Conservation (phyloP, 108 stramenopile genomes). For the Nitzschia sp. region DNA sequence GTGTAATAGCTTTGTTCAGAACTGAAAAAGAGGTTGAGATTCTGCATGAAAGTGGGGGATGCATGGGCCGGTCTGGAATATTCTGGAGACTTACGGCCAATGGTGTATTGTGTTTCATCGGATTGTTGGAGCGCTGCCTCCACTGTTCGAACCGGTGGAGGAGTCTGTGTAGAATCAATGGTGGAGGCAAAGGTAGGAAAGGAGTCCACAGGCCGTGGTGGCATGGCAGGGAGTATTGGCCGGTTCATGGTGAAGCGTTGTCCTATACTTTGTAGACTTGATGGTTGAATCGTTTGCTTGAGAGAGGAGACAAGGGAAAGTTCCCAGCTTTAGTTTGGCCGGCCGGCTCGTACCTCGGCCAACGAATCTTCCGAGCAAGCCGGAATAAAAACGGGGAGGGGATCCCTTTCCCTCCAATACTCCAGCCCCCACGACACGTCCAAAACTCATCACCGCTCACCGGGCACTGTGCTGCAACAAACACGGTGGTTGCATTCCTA, state of each 20-base stretch:
- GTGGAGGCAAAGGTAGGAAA: constrained; percentile 19
- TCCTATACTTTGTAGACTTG: not conserved
- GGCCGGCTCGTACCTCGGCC: not conserved
- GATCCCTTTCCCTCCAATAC: too few relatives aligned
- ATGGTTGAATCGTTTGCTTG: not conserved
- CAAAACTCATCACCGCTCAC: too few relatives aligned
- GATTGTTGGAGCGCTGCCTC: not conserved
- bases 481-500: too few relatives aligned
- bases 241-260: not conserved
- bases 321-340: not conserved
- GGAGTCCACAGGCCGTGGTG: constrained; percentile 14
- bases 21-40: constrained; percentile 2
- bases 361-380: not conserved
- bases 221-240: constrained; percentile 13
- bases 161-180: constrained; percentile 2
- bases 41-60: not conserved
- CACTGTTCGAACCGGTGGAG: not conserved
- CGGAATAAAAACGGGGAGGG: too few relatives aligned
- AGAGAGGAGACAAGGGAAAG: not conserved
- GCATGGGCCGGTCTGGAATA: not conserved
- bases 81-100: constrained; percentile 13
- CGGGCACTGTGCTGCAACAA: too few relatives aligned
- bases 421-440: too few relatives aligned
- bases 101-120: constrained; percentile 11
- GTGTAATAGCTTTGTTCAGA: constrained; percentile 35